Evolutionary conservation across 345 rosid genomes (phyloP).

Genomic region (Trapa incisa): DNA sequence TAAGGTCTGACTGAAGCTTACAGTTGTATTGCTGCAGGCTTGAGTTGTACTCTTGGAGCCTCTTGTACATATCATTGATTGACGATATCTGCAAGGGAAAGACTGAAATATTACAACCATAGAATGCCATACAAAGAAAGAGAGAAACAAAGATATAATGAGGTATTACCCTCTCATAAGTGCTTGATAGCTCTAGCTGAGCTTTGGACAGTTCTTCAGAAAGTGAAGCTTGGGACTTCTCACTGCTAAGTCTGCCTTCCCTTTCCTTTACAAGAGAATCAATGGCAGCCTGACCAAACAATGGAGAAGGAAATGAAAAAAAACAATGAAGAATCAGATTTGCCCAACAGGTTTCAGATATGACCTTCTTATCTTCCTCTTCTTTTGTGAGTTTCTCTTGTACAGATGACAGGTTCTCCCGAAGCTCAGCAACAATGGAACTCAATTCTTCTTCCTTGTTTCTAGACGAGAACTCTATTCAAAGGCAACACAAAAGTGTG

Average conservation of each 20-base stretch:
- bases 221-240: conserved; percentile 60
- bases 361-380: conserved; percentile 76
- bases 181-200: conserved; percentile 77
- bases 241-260: conserved; percentile 53
- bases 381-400: conserved; percentile 76
- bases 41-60: conserved; percentile 82
- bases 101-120: not conserved
- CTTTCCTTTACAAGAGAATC: conserved; percentile 75
- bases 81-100: conserved; percentile 52
- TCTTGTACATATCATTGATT: conserved; percentile 89
- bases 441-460: conserved; percentile 88
- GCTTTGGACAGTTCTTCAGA: conserved; percentile 68
- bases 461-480: conserved; percentile 49
- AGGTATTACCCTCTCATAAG: conserved; percentile 73
- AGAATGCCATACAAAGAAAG: not conserved
- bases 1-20: conserved; percentile 92
- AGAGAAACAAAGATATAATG: not conserved
- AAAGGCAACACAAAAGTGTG: not conserved
- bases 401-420: conserved; percentile 59
- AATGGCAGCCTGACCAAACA: conserved; percentile 41
- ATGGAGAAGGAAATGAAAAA: not conserved
- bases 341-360: conserved; percentile 3
- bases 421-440: conserved; percentile 72
- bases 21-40: conserved; percentile 87
- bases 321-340: not conserved